These are phyloP conservation scores for Microcyclospora pomicola DNA, from an alignment of 2,329 filamentous ascomycete genomes.

Conservation along the genomic window DNA sequence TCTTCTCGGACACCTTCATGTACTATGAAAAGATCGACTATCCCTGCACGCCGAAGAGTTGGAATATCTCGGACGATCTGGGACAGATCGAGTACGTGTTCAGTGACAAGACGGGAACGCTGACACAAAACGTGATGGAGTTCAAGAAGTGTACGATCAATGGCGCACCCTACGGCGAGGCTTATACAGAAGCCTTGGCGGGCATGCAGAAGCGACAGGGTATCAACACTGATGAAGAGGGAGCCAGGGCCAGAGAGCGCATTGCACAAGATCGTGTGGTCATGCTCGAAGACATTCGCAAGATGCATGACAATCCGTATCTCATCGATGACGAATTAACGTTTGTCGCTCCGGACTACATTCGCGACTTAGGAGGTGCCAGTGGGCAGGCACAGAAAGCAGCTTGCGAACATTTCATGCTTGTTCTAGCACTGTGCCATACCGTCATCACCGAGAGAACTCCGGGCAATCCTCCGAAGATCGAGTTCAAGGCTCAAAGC, in stretches of 20 bases:
- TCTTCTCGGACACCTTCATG: slow-evolving; percentile 92
- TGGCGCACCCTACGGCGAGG: slow-evolving; percentile 90
- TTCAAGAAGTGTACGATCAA: slow-evolving; percentile 98
- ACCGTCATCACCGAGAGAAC: slow-evolving; percentile 85
- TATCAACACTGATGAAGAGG: slow-evolving; percentile 71
- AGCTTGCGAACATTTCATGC: slow-evolving; percentile 83
- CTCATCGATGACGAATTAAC: slow-evolving; percentile 80
- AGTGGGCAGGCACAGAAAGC: slow-evolving; percentile 62
- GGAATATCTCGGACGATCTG: slow-evolving; percentile 97
- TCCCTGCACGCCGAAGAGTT: slow-evolving; percentile 90
- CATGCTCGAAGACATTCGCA: slow-evolving; percentile 60
- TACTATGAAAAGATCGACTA: slow-evolving; percentile 92
- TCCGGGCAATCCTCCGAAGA: slow-evolving; percentile 78
- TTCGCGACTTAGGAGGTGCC: slow-evolving; percentile 66
- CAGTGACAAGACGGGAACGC: slow-evolving; percentile 81
- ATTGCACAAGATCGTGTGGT: slow-evolving; percentile 64
- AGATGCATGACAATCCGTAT: slow-evolving; percentile 78
- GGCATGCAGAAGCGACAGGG: slow-evolving; percentile 90
- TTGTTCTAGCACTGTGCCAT: slow-evolving; percentile 88
- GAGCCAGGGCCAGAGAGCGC: slow-evolving; percentile 54
- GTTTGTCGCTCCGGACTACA: slow-evolving; percentile 82
- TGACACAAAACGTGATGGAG: slow-evolving; percentile 93
- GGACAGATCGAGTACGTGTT: slow-evolving; percentile 99
- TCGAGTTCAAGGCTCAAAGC: slow-evolving; percentile 93
- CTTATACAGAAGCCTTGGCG: slow-evolving; percentile 91